Conservation (phyloP, 1,139 yeast genomes). For the Pneumocystis jirovecii region DNA sequence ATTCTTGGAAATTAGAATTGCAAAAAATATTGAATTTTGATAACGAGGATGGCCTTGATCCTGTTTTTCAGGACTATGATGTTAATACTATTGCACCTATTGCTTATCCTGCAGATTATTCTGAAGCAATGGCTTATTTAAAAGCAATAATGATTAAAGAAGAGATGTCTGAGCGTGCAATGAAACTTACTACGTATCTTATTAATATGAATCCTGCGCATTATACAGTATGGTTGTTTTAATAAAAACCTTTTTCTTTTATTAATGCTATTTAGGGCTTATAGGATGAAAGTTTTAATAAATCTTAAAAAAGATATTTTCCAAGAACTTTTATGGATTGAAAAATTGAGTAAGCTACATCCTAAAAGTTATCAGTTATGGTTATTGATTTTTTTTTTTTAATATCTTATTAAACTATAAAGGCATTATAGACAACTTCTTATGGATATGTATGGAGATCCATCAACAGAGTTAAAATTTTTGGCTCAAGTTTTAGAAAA, state of each 20-base stretch:
- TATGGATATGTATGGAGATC: constrained; percentile 8
- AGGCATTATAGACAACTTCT: constrained; percentile 6
- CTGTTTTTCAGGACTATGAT: constrained; percentile 21
- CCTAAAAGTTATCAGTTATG: constrained; percentile 92
- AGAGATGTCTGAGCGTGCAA: constrained; percentile 60
- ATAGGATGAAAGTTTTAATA: constrained; percentile 44
- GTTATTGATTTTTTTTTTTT: constrained; percentile 38
- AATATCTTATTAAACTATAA: neutral
- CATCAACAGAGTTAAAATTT: constrained; percentile 10
- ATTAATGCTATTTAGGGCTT: constrained; percentile 23
- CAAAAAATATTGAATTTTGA: neutral
- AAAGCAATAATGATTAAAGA: constrained; percentile 44
- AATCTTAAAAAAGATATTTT: constrained; percentile 19
- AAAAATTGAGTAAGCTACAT: constrained; percentile 53
- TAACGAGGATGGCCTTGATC: neutral
- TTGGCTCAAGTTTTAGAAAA: constrained; percentile 31
- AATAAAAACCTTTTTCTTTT: constrained; percentile 14
- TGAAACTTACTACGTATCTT: constrained; percentile 47
- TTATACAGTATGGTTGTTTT: constrained; percentile 60
- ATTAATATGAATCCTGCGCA: constrained; percentile 72
- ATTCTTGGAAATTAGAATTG: neutral
- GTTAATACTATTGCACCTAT: constrained; percentile 49
- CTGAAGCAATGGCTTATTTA: constrained; percentile 42
- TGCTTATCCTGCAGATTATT: constrained; percentile 60
- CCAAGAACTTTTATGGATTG: constrained; percentile 63